These are phyloP conservation scores for Acanthamoeba triangularis DNA, from an alignment of 208 protist genomes.

Conservation along the genomic window DNA sequence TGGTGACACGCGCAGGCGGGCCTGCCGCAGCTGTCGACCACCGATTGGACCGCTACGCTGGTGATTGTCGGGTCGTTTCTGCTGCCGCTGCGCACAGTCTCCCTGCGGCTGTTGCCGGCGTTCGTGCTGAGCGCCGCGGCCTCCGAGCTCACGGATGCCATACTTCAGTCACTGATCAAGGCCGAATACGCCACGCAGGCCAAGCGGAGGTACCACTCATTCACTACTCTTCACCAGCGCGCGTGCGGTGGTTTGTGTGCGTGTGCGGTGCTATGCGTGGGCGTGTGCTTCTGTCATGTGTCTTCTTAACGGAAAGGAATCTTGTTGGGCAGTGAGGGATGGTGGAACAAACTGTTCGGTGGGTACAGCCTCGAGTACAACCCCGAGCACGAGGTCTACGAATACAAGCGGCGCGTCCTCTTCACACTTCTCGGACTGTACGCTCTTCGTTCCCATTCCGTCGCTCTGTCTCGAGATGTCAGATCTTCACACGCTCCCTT, in stretches of 20 bases:
- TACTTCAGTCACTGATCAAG: background rate
- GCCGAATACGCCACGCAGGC: background rate
- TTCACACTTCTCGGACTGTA: background rate
- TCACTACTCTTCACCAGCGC: background rate
- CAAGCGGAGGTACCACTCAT: background rate
- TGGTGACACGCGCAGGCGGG: background rate
- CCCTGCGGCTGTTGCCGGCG: background rate
- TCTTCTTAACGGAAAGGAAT: too few species aligned
- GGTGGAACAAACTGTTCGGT: constrained; percentile 26
- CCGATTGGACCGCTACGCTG: background rate
- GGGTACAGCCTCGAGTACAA: background rate
- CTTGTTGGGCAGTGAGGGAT: background rate
- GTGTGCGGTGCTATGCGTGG: background rate
- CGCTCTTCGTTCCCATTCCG: background rate
- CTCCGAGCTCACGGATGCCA: background rate
- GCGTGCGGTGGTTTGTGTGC: background rate
- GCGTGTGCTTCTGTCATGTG: background rate
- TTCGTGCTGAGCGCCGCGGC: background rate
- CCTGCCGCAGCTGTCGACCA: background rate
- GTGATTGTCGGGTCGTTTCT: background rate
- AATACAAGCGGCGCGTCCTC: background rate
- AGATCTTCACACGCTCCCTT: background rate
- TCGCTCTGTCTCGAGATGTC: background rate
- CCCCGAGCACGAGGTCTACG: background rate
- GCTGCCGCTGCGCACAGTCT: background rate